Base-by-base conservation (phyloP, 768 basidiomycete species). In the Ephemerocybe angulata region DNA sequence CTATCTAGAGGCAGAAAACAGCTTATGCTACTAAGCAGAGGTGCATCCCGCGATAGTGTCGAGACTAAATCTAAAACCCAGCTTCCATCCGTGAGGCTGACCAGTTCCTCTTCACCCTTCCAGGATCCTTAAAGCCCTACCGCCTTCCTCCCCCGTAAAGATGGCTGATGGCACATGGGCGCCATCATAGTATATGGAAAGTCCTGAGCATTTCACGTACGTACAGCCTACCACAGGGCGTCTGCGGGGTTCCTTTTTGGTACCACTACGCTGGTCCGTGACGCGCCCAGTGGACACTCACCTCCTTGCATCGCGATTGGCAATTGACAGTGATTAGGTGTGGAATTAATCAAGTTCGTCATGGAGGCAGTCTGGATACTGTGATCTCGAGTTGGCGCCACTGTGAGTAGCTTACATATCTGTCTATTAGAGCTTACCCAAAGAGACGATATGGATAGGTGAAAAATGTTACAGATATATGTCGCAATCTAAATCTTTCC, bases 261-360 rank as follows among this genome's bases (percentile, higher is more conserved):
- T 28, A 25, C 10, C 21, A 12, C 7, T 17, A 21, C 47, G 27
- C 47, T 41, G 38, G 10, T 41, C 22, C n/a, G n/a, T n/a, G n/a
- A 24, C 47, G 47, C 22, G 47, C 22, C 29, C 27, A 31, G 33
- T 49, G 47, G 47, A 31, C 27, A 3, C 27, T 49, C 28, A 17
- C 17, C 47, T 31, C 47, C 47, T 31, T 13, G 19, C 30, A 21
- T 30, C 13, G 47, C 30, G 47, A 29, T 33, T 49, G 22, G 15
- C 44, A 46, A 28, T 24, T 25, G 22, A 28, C 15, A 24, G 15
- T 41, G 38, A 41, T 41, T 41, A 27, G 44, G 44, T 46, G 28
- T 49, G 47, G 47, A 49, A 49, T 49, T 49, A 49, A 49, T 49
- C 47, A 49, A 31, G 44, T 25, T 6, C n/a, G n/a, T n/a, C n/a